Evolutionary conservation across 768 basidiomycete genomes (phyloP).

Genomic region (Wakefieldia striispora): DNA sequence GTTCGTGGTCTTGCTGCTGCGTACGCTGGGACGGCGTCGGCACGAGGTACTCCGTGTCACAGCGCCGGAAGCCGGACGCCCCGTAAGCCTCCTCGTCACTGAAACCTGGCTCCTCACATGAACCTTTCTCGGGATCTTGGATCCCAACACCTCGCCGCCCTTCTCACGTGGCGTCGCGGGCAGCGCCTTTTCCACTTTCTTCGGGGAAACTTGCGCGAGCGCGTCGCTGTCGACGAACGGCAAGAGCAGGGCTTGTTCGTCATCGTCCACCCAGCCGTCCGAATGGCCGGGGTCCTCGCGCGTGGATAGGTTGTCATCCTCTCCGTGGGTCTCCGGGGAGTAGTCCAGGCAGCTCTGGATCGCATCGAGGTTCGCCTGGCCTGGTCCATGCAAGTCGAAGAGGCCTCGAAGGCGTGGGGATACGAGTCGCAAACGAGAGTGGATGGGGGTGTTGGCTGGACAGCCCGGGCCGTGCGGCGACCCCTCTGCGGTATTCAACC

Average conservation of each 20-base stretch:
- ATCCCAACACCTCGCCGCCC: slow-evolving; percentile 1
- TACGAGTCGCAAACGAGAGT: slow-evolving; percentile 9
- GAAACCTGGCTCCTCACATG: slow-evolving; percentile 17
- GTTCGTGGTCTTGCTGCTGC: slow-evolving; percentile 12
- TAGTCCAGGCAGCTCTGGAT: slow-evolving; percentile 27
- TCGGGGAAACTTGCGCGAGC: background rate
- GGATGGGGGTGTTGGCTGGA: slow-evolving; percentile 22
- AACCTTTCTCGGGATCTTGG: slow-evolving; percentile 23
- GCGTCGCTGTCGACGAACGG: slow-evolving; percentile 27
- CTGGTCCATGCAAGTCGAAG: slow-evolving; percentile 29
- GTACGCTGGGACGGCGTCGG: slow-evolving; percentile 15
- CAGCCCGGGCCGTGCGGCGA: slow-evolving; percentile 19
- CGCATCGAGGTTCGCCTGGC: slow-evolving; percentile 20
- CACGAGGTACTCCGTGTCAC: slow-evolving; percentile 11
- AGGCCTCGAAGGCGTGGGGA: slow-evolving; percentile 32
- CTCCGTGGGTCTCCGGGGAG: slow-evolving; percentile 12
- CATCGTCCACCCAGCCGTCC: slow-evolving; percentile 27
- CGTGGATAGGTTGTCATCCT: slow-evolving; percentile 1
- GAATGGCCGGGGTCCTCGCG: slow-evolving; percentile 8
- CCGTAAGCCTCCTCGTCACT: slow-evolving; percentile 5
- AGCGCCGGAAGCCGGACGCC: background rate
- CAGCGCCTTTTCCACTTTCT: slow-evolving; percentile 12
- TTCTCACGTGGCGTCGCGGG: slow-evolving; percentile 12
- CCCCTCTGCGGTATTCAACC: slow-evolving; percentile 3
- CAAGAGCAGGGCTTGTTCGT: slow-evolving; percentile 20